Base-by-base conservation (phyloP, 768 basidiomycete genomes). In the Omphalotus guepiniiformis region DNA sequence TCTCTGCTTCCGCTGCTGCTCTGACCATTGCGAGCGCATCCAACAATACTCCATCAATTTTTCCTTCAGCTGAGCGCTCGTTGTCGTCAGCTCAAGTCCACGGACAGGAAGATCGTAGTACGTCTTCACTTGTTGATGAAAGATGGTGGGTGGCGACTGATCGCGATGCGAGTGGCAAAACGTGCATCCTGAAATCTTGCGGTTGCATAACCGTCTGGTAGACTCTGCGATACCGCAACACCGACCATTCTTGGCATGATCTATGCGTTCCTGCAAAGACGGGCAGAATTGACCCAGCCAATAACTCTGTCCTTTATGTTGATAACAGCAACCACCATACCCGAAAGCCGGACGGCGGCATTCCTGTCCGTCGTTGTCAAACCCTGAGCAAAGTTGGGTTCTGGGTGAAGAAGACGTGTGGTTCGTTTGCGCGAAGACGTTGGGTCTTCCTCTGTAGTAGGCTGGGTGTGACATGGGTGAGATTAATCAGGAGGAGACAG, bases 141-240 rank as follows among this genome's bases (percentile, higher is more conserved):
- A 43, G 6, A 9, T 43, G 16, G n/a, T 9, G 11, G 28, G 42
- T 9, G 27, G 42, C n/a, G n/a, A 22, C 22, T 44, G 43, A 19
- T 44, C 21, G 13, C 29, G 6, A 16, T 44, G 43, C 7, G 13
- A 23, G 21, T 35, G 30, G 43, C 43, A 44, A n/a, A 44, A 44
- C 12, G 27, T 43, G 6, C n/a, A 18, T 13, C 43, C 32, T 6
- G 13, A 7, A 25, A 44, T 35, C 12, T 23, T 44, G 11, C 32
- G 27, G 9, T 25, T 22, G 19, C 43, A 44, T 9, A 44, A 27
- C 9, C 18, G 12, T 18, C 30, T 27, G 12, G 19, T 34, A 32
- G 13, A 18, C 12, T 30, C n/a, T 25, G 43, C 32, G 21, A 29
- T 13, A 28, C 43, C 43, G 21, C 19, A 35, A 35, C 43, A 44